Percentiles rank a stretch among this genome's conserved stretches.
Evolutionary conservation across 225 moss, liverwort and hornwort species (phyloP).

Genomic region (Takakia lepidozioides): DNA sequence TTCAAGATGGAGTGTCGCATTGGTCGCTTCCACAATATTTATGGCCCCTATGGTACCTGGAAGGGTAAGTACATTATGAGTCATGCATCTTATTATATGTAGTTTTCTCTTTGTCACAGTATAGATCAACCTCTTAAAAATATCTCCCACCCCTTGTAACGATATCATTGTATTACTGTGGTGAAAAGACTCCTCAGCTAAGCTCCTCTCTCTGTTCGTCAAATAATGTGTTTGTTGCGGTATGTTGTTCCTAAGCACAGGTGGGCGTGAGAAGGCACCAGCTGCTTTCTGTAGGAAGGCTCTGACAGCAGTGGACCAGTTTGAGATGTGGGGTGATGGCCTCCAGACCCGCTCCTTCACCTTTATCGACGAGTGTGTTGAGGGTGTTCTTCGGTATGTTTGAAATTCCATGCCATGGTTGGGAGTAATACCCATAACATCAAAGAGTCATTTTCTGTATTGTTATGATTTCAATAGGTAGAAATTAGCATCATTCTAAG

Average conservation of each 20-base stretch:
- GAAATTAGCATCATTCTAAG: not conserved
- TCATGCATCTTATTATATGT: no score
- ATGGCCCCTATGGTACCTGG: slow-evolving; percentile 94
- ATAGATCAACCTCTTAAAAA: no score
- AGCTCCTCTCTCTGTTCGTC: not conserved
- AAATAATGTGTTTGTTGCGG: not conserved
- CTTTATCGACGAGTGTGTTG: slow-evolving; percentile 91
- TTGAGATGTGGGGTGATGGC: slow-evolving; percentile 95
- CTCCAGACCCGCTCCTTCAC: slow-evolving; percentile 86
- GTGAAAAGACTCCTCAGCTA: not conserved
- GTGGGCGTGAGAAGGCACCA: slow-evolving; percentile 87
- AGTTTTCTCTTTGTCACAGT: no score
- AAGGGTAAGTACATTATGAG: slow-evolving; percentile 50
- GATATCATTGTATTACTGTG: not conserved
- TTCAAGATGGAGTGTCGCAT: slow-evolving; percentile 84
- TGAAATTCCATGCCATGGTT: not conserved
- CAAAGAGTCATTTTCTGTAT: not conserved
- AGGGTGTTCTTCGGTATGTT: slow-evolving; percentile 66
- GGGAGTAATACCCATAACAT: not conserved
- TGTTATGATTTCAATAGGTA: not conserved
- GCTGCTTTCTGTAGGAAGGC: slow-evolving; percentile 88
- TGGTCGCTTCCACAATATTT: slow-evolving; percentile 93
- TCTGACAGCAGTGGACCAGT: slow-evolving; percentile 54
- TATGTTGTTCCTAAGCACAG: slow-evolving; percentile 19
- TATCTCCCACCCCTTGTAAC: not conserved